Conservation (phyloP, 768 basidiomycete genomes). For the Termitomyces sp. region DNA sequence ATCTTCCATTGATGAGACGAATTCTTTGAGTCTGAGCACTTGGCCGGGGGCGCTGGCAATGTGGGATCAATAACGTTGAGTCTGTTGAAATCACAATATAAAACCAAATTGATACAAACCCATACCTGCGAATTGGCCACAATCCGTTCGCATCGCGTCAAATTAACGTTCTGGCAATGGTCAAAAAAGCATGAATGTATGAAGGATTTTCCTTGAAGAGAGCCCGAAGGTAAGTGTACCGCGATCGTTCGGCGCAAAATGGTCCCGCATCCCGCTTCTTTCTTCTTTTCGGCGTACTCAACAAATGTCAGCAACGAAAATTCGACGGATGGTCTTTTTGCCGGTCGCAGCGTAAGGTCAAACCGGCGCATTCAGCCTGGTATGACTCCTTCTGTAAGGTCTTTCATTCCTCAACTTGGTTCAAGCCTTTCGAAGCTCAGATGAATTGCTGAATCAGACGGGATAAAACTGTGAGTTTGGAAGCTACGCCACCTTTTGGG, state of each 20-base stretch:
- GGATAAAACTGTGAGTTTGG: background rate
- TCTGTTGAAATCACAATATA: background rate
- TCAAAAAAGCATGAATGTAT: too few relatives aligned
- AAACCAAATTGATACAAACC: background rate
- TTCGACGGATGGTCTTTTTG: background rate
- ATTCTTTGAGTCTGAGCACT: background rate
- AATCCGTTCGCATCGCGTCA: too few relatives aligned
- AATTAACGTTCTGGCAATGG: too few relatives aligned
- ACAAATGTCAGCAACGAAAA: background rate
- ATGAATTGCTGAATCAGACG: background rate
- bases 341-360: background rate
- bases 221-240: background rate
- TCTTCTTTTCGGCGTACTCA: too few relatives aligned
- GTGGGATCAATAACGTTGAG: background rate
- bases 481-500: background rate
- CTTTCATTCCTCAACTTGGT: background rate
- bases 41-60: too few relatives aligned
- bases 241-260: background rate
- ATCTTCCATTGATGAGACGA: conserved; percentile 23
- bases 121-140: background rate
- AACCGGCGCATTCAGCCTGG: background rate
- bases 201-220: background rate
- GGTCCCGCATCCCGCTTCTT: too few relatives aligned
- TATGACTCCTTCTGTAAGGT: background rate
- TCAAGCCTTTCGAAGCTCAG: background rate